Evolutionary conservation across 345 rosid species (phyloP), one percentile per base, ranked within the genome.

Genomic region (Citropsis articulata): DNA sequence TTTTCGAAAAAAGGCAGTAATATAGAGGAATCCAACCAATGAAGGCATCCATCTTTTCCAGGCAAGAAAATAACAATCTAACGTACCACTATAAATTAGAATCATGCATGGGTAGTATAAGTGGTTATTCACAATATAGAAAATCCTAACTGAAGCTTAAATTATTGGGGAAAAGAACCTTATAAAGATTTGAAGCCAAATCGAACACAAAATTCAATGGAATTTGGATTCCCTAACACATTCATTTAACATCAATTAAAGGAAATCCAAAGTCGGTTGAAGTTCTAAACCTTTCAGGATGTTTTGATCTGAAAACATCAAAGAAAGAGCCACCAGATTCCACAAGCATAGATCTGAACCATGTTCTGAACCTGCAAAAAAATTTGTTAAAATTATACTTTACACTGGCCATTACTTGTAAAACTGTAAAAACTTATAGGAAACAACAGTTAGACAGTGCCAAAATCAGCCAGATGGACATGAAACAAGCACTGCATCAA

Each of bases 301-400:
- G 91, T 84, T 87, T 92, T 72, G 84, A 84, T 82, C 99, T 86
- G 87, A 94, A 93, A 76, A 91, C 89, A 85, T 91, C 98, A 53
- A 84, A 84, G 81, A 95, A 95, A 24, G 77, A 75, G 57, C 98
- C 99, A 80, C 97, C 94, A 78, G 74, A 76, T 83, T 87, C 83
- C 85, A 90, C 85, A 59, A 91, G 83, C 83, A 91, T 63, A 50
- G 99, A 93, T 86, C 97, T 90, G 79, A 92, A 88, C 99, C 98
- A 95, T 77, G 79, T 91, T 80, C 99, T 88, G 83, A 91, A 91
- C 82, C 99, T 93, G 79, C 70, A 76, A 73, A 78, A 36, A 19
- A 61, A 18, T 48, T 75, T 61, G 81, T 38, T 48, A 60, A 80
- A n/a, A 40, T 21, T 7, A 69, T 1, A 75, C 8, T 4, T 10